Evolutionary conservation across 305 asterid genomes (phyloP), one percentile per base, ranked within the genome.

Genomic region (Solanum aculeatissimum): DNA sequence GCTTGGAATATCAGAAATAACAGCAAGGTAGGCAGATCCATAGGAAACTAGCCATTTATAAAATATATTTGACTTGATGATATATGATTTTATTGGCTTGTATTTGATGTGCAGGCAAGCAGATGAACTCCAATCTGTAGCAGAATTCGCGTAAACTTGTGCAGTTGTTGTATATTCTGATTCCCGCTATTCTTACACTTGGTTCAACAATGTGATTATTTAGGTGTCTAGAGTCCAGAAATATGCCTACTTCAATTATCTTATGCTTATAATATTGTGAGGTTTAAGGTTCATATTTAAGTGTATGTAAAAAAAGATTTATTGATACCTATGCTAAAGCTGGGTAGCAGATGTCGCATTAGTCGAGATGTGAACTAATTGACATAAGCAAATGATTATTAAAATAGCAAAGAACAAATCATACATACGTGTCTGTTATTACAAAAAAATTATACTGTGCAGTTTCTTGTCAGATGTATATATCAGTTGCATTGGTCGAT

Each of bases 1-100:
- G 86, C 96, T 49, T 92, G 97, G 95, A 92, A 90, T 80, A 74
- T 92, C 49, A 91, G 95, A 86, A 87, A 88, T 79, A 93, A 92
- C 89, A 94, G 94, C 87, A 93, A 94, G 95, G 98, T 94, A 89
- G 43, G 90, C 54, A 45, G 35, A 51, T 29, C 19, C 49, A 78
- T 43, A 6, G 54, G 35, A 9, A 19, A 27, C 25, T 19, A 4
- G 2, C 9, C 65, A 11, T 9, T 21, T 53, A 58, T 32, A 12
- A 19, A 27, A 10, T 27, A 42, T 7, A 81, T 42, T 21, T 81
- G 54, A 19, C 60, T 81, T 60, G 60, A 58, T 42, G 32, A 27
- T 81, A 43, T 23, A 15, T 82, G 43, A 19, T 49, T 8, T 57
- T 63, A 32, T 29, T 27, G 6, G 25, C 4, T 62, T 82, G 78